Base-by-base conservation (phyloP, 1,284 basidiomycete genomes). In the Butyriboletus appendiculatus region DNA sequence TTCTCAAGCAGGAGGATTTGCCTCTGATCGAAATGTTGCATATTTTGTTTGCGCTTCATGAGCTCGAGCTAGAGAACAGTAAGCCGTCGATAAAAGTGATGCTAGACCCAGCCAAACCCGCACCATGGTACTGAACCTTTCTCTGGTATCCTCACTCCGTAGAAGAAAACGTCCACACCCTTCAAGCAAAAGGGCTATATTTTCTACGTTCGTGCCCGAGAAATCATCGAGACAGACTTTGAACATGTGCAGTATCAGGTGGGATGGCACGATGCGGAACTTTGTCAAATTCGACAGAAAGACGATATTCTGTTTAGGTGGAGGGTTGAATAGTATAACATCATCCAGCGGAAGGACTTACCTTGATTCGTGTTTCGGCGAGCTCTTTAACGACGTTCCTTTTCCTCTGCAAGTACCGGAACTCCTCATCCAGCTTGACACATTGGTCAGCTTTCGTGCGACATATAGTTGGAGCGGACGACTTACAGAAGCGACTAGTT, bases 141-240 rank as follows among this genome's bases (percentile, higher is more conserved):
- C 88, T 28, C 85, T 81, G 0, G 97, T 99, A 15, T 92, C 91
- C 56, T 96, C 91, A 57, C 85, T 90, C 50, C 95, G 82, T 24
- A 99, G 75, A 33, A 99, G 75, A 70, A 94, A 99, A 24, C 97
- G 80, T 0, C 97, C 97, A 67, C 97, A 99, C 0, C 90, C 92
- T 73, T 99, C 97, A 42, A 99, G 77, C 4, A 99, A 75, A 57
- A 95, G 81, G 16, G 96, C 92, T 20, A 98, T 81, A 66, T 95
- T 97, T 65, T 99, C 97, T 40, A 99, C 84, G 67, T 98, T 98
- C 32, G 86, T 86, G 1, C 90, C 90, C 5, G 88, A 88, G 67
- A 99, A 95, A 69, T 98, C 95, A 66, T 98, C 96, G 62, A 99
- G 75, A 71, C 94, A 97, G 44, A 96, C 92, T 82, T 98, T 98